Evolutionary conservation across 2,329 filamentous ascomycete genomes (phyloP).

Genomic region (Diaporthe capsici): DNA sequence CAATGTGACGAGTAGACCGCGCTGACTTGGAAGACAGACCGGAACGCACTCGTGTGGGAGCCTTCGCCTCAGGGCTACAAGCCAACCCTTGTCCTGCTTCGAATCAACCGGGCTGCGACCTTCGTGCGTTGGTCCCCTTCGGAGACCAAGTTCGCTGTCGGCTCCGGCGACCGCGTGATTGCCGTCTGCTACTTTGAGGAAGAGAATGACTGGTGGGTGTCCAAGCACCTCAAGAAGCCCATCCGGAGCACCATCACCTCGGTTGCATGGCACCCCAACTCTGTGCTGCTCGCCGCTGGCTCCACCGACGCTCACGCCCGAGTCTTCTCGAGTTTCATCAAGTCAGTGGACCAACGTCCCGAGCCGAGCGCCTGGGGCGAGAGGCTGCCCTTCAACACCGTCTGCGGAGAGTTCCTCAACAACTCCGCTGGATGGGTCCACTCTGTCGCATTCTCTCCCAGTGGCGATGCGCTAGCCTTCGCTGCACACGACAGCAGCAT

Average conservation of each 20-base stretch:
- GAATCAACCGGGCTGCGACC: conserved; percentile 96
- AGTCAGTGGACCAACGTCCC: conserved; percentile 89
- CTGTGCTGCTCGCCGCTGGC: conserved; percentile 91
- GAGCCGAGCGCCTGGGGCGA: conserved; percentile 95
- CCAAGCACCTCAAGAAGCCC: conserved; percentile 99
- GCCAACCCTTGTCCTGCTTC: conserved; percentile 94
- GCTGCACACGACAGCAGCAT: conserved; percentile 96
- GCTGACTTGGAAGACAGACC: conserved; percentile 70
- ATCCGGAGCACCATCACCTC: conserved; percentile 97
- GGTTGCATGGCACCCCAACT: conserved; percentile 97
- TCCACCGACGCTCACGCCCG: conserved; percentile 98
- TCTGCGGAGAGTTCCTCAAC: conserved; percentile 96
- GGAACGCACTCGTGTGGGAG: conserved; percentile 98
- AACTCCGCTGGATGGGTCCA: conserved; percentile 98
- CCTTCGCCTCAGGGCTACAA: conserved; percentile 94
- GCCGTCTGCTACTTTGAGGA: conserved; percentile 99
- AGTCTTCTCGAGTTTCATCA: conserved; percentile 96
- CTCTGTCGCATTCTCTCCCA: conserved; percentile 91
- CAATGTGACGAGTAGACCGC: not conserved
- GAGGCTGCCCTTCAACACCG: conserved; percentile 95
- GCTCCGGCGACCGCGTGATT: conserved; percentile 94
- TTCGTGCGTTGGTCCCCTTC: conserved; percentile 98
- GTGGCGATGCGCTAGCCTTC: conserved; percentile 93
- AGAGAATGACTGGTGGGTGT: conserved; percentile 99
- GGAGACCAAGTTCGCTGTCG: conserved; percentile 97